Evolutionary conservation across 345 rosid genomes (phyloP), one percentile per base, ranked within the genome.

Genomic region (Populus pruinosa): DNA sequence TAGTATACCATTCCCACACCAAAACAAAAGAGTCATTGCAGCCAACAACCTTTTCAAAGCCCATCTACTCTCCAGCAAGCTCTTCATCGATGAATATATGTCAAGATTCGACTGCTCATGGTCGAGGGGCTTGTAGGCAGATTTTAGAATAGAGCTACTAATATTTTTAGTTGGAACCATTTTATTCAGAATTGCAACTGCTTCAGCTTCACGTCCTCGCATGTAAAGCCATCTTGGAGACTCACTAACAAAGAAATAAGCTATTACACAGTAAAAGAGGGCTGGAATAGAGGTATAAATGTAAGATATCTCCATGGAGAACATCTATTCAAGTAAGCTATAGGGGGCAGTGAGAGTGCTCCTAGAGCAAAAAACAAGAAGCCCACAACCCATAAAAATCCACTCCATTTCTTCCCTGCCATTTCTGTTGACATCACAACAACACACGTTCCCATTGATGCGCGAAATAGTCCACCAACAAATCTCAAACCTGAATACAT

Each of bases 191-290:
- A 80, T 76, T 8, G 69, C 69, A 55, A 79, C 38, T 31, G 89
- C 90, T 70, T 88, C 89, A 33, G 41, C 63, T 16, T 81, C 69
- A 6, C 80, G 79, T 4, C 88, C 90, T 33, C 71, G 84, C 79
- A 87, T 53, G 69, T 83, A 73, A 61, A 90, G 90, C 93, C 90
- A 91, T 29, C 90, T 74, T 0, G 91, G 92, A 0, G 93, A 91
- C 67, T 90, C 92, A 2, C 76, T 73, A 7, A 85, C 83, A 2
- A 84, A 82, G 59, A 85, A 41, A 43, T 72, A 73, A 23, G 82
- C 81, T 64, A 87, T 8, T 2, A 78, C 2, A 69, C 75, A 78
- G n/a, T 88, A 89, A 10, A 82, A 9, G 9, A 81, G 55, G 14
- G 85, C 75, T 0, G 88, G 89, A 5, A 77, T 23, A 2, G 92